Percentiles rank a stretch among this genome's conserved stretches.
Evolutionary conservation across 148 eudicot species (phyloP).

Genomic region (Camellia granthamiana): DNA sequence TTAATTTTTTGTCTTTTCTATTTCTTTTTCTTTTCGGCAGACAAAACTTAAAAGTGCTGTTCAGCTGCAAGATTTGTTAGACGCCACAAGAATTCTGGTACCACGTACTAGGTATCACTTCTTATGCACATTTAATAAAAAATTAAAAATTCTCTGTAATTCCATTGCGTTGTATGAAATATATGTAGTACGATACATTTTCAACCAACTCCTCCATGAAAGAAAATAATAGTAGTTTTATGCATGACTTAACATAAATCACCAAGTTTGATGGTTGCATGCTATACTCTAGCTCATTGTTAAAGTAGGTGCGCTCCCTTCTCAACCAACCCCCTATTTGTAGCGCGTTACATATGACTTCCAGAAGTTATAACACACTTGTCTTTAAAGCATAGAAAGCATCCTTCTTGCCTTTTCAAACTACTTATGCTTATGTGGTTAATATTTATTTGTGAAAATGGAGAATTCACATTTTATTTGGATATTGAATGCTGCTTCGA

Average conservation of each 20-base stretch:
- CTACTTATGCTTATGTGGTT: not conserved
- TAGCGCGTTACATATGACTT: not conserved
- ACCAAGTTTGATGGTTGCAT: not conserved
- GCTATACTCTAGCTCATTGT: not conserved
- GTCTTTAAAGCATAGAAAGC: not conserved
- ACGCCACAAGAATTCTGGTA: conserved; percentile 91
- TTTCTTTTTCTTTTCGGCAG: conserved; percentile 34
- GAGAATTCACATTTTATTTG: not conserved
- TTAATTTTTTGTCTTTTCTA: not conserved
- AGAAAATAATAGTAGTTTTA: not conserved
- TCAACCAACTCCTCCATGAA: not conserved
- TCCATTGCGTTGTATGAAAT: too few relatives aligned
- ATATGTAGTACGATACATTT: not conserved
- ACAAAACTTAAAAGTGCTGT: conserved; percentile 98
- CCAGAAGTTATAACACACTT: not conserved
- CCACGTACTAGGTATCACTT: conserved; percentile 73
- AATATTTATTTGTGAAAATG: not conserved
- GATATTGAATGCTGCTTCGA: not conserved
- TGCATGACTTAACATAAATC: not conserved
- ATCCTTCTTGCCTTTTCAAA: not conserved
- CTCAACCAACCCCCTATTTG: too few relatives aligned
- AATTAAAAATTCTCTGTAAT: too few relatives aligned
- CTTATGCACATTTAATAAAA: not conserved
- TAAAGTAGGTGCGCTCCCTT: too few relatives aligned
- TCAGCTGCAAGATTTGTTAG: conserved; percentile 93